Base-by-base conservation (phyloP, 2,329 filamentous ascomycete species). In the Alternaria postmessia region DNA sequence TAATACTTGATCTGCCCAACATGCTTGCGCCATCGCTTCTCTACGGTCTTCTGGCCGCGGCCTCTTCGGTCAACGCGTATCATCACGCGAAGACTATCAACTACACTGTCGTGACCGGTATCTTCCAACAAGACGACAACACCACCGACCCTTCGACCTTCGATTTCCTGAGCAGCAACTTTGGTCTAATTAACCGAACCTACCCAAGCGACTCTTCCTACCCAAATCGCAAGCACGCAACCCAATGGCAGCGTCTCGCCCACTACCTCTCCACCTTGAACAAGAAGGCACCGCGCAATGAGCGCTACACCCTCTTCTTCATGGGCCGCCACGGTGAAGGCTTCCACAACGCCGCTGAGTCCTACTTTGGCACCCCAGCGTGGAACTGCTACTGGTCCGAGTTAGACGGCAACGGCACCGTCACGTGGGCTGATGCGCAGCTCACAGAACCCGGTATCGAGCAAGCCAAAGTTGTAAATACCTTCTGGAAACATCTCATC, bases 301-400 rank as follows among this genome's bases (percentile, higher is more conserved):
- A 84, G 14, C 79, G 82, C 30, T 92, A 91, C 80, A 89, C 90
- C 69, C 81, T 93, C 9, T 73, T 92, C 30, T 89, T 89, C 75
- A 82, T 91, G 75, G 89, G 86, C 42, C 86, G 90, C 39, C 90
- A 92, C 71, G 90, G 90, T 22, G 85, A 92, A 76, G 90, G 90
- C 5, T 81, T 81, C 60, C 86, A 89, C 75, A 89, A 89, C 68
- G 86, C 86, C 7, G 89, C 89, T 14, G 87, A 91, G 76, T 80
- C 81, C 28, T 89, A 83, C 73, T 91, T 90, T 66, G 89, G 89
- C 47, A 91, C 88, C 0, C 84, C 87, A 1, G 87, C 86, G 3
- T 91, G 89, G 89, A 89, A 91, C 78, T 85, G 87, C 75, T 90
- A 91, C 80, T 92, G 88, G 88, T 84, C 86, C 5, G 81, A 86